Conservation (phyloP, 176 grass and related monocot genomes). For the Secale cereale region DNA sequence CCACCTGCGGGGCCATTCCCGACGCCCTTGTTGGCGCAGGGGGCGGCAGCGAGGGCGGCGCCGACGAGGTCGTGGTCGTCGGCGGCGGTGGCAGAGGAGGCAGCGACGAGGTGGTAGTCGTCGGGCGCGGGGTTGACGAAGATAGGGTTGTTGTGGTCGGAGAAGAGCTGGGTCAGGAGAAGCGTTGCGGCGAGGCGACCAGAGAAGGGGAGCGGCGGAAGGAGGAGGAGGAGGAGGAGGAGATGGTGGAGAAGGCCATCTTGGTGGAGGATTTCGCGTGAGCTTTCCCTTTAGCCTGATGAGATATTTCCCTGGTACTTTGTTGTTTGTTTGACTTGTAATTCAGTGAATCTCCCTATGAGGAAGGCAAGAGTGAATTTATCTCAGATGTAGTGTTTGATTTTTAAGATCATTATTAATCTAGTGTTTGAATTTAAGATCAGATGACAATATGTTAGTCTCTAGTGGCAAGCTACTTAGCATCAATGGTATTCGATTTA, state of each 20-base stretch:
- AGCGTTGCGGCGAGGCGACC: constrained; percentile 28
- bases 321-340: not conserved
- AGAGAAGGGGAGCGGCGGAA: not conserved
- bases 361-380: too few relatives aligned
- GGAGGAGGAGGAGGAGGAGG: not conserved
- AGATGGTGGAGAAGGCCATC: constrained; percentile 6
- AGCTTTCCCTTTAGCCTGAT: not conserved
- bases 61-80: constrained; percentile 14
- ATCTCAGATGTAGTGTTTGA: not conserved
- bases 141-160: constrained; percentile 33
- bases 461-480: too few relatives aligned
- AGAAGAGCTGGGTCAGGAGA: constrained; percentile 15
- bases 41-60: not conserved
- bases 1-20: not conserved
- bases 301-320: not conserved
- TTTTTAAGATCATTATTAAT: not conserved
- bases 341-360: not conserved
- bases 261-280: constrained; percentile 23
- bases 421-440: not conserved
- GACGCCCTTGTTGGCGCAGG: constrained; percentile 17
- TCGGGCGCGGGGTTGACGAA: not conserved
- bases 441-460: not conserved
- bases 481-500: too few relatives aligned
- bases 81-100: not conserved
- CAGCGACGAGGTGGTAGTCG: constrained; percentile 17